A percentile compares a stretch with the other conserved stretches of the same genome.
Conservation (phyloP, 2,329 filamentous ascomycete species). For the Diaporthe vaccinii region DNA sequence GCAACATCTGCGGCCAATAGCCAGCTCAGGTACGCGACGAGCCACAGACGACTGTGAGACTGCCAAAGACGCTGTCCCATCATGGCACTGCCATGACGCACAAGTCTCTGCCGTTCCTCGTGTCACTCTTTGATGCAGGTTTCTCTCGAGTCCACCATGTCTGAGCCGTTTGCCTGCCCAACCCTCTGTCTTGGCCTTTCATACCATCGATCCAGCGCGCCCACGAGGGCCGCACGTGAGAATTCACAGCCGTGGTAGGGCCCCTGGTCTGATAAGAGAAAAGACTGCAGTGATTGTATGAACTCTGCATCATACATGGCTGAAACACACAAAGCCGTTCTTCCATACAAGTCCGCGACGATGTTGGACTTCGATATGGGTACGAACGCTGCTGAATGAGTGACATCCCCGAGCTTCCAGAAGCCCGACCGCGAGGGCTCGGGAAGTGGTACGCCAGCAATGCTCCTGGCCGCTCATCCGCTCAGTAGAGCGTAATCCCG, state of each 20-base stretch:
- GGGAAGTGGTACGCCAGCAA: conserved; percentile 15
- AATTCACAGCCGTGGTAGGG: background rate
- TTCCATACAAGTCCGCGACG: background rate
- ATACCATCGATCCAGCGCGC: conserved; percentile 26
- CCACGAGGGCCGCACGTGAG: conserved; percentile 27
- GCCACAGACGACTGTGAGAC: conserved; percentile 40
- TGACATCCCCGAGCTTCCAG: conserved; percentile 1
- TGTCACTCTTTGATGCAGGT: conserved; percentile 31
- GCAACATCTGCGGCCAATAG: conserved; percentile 33
- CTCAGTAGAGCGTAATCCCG: background rate
- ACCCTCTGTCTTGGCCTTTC: background rate
- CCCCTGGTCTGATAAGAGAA: background rate
- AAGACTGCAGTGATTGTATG: background rate
- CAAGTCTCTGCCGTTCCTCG: conserved; percentile 28
- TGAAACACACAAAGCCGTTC: conserved; percentile 28
- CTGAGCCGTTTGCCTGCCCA: conserved; percentile 26
- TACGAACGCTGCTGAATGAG: background rate
- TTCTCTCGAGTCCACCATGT: conserved; percentile 29
- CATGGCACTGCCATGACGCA: conserved; percentile 2
- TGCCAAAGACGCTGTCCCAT: conserved; percentile 34
- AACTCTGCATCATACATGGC: conserved; percentile 11
- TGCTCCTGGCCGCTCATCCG: conserved; percentile 22
- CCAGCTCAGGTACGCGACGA: conserved; percentile 37
- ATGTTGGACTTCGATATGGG: background rate
- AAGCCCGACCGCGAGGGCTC: conserved; percentile 6